A percentile compares a stretch with the other conserved stretches of the same genome.
phyloP scores from a whole-genome alignment of 2,329 filamentous ascomycete genomes.

The Pyrenophora seminiperda region DNA sequence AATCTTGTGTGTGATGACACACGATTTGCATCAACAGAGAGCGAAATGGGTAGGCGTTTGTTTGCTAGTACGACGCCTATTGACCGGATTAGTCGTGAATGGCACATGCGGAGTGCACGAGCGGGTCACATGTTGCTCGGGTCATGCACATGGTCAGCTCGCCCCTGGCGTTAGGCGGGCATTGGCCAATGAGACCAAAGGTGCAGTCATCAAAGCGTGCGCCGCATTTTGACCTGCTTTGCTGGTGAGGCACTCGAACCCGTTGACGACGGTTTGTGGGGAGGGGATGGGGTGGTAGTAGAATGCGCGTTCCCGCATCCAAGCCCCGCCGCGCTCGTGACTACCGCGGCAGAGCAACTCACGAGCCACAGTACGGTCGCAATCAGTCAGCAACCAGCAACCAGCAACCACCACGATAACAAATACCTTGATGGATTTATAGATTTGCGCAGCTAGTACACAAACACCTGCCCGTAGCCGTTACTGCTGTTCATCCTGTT shows the following conservation, averaged over 20 bases:
- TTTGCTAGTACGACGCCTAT: constrained; percentile 2
- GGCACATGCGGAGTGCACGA: constrained; percentile 16
- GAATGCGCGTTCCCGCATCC: constrained; percentile 2
- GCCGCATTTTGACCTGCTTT: not conserved
- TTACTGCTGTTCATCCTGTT: constrained; percentile 12
- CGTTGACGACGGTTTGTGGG: not conserved
- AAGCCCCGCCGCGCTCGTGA: constrained; percentile 17
- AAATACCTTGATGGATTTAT: constrained; percentile 1
- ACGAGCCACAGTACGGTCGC: not conserved
- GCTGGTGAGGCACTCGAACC: not conserved
- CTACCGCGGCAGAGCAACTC: constrained; percentile 2
- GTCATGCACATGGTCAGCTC: constrained; percentile 4
- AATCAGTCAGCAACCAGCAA: constrained; percentile 1
- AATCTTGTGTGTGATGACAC: too few species aligned
- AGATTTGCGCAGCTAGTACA: constrained; percentile 6
- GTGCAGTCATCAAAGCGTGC: not conserved
- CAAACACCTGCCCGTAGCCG: constrained; percentile 20
- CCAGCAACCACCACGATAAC: too few species aligned
- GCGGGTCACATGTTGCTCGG: constrained; percentile 8
- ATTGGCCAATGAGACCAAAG: not conserved
- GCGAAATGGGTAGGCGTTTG: too few species aligned
- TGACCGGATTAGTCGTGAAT: constrained; percentile 5
- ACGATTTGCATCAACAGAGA: too few species aligned
- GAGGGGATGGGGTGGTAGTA: constrained; percentile 4
- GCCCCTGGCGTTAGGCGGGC: constrained; percentile 3